Percentiles rank a stretch among this genome's conserved stretches.
Evolutionary conservation across 257 asterid species (phyloP).

Genomic region (Lavandula angustifolia): DNA sequence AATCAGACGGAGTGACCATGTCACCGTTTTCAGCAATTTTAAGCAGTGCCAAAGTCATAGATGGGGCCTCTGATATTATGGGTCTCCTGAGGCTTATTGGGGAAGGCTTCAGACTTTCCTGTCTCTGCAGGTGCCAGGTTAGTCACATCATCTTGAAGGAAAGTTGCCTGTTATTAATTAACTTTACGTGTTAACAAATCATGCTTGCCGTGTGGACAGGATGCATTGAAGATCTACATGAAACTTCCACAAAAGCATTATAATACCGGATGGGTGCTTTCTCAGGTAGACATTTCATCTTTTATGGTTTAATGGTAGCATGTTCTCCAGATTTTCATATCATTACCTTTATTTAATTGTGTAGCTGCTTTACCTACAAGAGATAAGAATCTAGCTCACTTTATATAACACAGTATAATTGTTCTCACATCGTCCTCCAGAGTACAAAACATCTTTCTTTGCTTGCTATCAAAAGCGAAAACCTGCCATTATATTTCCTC

Average conservation of each 20-base stretch:
- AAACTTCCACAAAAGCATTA: conserved; percentile 88
- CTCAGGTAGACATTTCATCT: conserved; percentile 57
- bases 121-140: conserved; percentile 88
- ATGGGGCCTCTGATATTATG: conserved; percentile 76
- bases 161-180: conserved; percentile 16
- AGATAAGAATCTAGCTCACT: background rate
- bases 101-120: conserved; percentile 86
- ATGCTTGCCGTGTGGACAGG: conserved; percentile 51
- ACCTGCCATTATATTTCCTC: background rate
- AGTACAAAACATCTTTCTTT: conserved; percentile 8
- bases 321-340: conserved; percentile 4
- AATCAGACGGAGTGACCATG: conserved; percentile 60
- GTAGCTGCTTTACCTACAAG: conserved; percentile 15
- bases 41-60: conserved; percentile 53
- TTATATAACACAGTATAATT: conserved; percentile 5
- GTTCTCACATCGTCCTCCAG: background rate
- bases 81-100: conserved; percentile 81
- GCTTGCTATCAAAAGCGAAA: conserved; percentile 15
- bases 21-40: conserved; percentile 48
- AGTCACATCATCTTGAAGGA: conserved; percentile 27
- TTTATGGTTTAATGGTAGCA: background rate
- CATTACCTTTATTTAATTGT: conserved; percentile 17
- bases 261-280: conserved; percentile 95
- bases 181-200: background rate
- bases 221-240: conserved; percentile 69